These are phyloP conservation scores for Hypericum androsaemum DNA, from an alignment of 345 rosid genomes.

Conservation along the genomic window DNA sequence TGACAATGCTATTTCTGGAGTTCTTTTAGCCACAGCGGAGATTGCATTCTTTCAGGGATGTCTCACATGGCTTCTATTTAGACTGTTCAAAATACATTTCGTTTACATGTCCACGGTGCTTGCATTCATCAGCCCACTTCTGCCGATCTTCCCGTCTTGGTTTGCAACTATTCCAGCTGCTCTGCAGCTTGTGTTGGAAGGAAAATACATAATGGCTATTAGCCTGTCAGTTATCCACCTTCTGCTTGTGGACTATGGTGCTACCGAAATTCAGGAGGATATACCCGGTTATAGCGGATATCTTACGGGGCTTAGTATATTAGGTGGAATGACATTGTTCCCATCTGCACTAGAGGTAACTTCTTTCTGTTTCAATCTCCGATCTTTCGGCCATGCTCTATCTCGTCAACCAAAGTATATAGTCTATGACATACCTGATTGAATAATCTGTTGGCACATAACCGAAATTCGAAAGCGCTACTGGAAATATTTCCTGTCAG, in stretches of 20 bases:
- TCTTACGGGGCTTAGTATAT: constrained; percentile 86
- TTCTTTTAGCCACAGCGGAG: constrained; percentile 89
- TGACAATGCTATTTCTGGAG: constrained; percentile 77
- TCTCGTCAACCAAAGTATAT: no score
- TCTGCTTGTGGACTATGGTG: constrained; percentile 72
- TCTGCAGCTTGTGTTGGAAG: constrained; percentile 55
- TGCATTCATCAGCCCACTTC: constrained; percentile 60
- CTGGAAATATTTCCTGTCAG: no score
- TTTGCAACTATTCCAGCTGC: constrained; percentile 84
- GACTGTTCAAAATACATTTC: constrained; percentile 74
- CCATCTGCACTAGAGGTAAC: constrained; percentile 88
- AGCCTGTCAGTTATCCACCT: constrained; percentile 56
- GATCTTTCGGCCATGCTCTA: no score
- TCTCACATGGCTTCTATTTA: constrained; percentile 86
- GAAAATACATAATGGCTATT: constrained; percentile 58
- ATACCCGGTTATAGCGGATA: constrained; percentile 79
- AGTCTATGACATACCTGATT: no score
- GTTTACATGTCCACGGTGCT: constrained; percentile 76
- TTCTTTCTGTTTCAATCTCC: no score
- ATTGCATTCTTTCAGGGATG: constrained; percentile 90
- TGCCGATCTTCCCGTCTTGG: constrained; percentile 85
- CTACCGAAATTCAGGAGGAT: constrained; percentile 79
- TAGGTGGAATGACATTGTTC: constrained; percentile 93
- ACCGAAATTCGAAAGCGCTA: no score
- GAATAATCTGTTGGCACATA: no score